Base-by-base conservation (phyloP, 371 early-diverging fungal species). In the Lichtheimia hyalospora region DNA sequence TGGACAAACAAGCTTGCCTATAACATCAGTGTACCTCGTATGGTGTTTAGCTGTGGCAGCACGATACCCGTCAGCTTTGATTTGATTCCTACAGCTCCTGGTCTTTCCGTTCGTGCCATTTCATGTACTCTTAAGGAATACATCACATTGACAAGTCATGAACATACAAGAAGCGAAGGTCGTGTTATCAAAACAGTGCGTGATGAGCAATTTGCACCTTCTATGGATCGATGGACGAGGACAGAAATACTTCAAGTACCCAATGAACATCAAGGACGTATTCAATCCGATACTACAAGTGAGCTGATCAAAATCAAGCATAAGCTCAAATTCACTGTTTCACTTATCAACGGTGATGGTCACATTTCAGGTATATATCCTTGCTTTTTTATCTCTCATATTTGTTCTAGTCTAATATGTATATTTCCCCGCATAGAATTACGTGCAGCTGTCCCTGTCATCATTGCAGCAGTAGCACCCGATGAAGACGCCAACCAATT, bases 1-100 rank as follows among this genome's bases (percentile, higher is more conserved):
- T 80, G 81, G 81, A 64, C 67, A 8, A 70, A 76, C 49, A 80
- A 80, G 58, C 49, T 80, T 16, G 66, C 70, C 18, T 80, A 80
- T 41, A 71, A 75, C 50, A 77, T 80, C 24, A 69, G 68, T 24
- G 69, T 80, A 18, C 77, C 81, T 6, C 64, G 69, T 34, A 75
- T 73, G 60, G 73, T 80, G 5, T 75, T 58, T 42, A 61, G 55
- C 39, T 34, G 62, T 54, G 75, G 70, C 24, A 66, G 60, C 25
- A 21, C 61, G 7, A 75, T 80, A 43, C 81, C 81, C 20, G 66
- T 77, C 53, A 71, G 71, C 12, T 75, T 77, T 67, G 69, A 70
- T 25, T 60, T 80, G 4, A 20, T 60, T 16, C 77, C 81, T 13
- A 66, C 74, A 39, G 72, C 75, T 4, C 62, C 57, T 14, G 69